These are phyloP conservation scores for Solanum gandarillasii DNA, from an alignment of 257 asterid species.

Conservation along the genomic window DNA sequence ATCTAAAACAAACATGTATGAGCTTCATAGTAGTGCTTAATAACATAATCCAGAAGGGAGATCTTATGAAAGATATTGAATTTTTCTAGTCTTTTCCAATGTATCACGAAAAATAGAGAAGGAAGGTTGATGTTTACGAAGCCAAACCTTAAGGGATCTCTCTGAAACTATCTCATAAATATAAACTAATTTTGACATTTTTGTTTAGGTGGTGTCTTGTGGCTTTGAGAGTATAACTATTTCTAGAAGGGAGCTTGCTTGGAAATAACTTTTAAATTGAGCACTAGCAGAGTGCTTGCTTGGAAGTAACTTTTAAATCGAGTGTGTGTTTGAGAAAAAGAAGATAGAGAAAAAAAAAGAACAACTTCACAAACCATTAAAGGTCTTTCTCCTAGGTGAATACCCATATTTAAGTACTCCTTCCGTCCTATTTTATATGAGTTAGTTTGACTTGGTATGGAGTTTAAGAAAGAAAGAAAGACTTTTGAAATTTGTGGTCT, in stretches of 20 bases:
- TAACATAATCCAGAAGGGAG: neutral
- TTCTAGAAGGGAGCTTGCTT: neutral
- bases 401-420: neutral
- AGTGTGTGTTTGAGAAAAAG: neutral
- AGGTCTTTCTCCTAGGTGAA: neutral
- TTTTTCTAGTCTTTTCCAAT: neutral
- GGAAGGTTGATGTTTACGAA: neutral
- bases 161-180: neutral
- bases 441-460: no score
- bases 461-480: no score
- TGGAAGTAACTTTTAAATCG: neutral
- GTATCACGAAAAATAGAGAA: neutral
- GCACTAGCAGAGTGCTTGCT: neutral
- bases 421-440: no score
- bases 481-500: no score
- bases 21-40: neutral
- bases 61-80: neutral
- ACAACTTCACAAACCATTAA: neutral
- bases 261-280: neutral
- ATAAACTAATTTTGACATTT: neutral
- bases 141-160: neutral
- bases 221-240: neutral
- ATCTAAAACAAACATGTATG: neutral
- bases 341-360: neutral
- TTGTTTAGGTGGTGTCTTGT: neutral